Evolutionary conservation across 352 stramenopile species (phyloP), one percentile per base, ranked within the genome.

Genomic region (Pythium monospermum): DNA sequence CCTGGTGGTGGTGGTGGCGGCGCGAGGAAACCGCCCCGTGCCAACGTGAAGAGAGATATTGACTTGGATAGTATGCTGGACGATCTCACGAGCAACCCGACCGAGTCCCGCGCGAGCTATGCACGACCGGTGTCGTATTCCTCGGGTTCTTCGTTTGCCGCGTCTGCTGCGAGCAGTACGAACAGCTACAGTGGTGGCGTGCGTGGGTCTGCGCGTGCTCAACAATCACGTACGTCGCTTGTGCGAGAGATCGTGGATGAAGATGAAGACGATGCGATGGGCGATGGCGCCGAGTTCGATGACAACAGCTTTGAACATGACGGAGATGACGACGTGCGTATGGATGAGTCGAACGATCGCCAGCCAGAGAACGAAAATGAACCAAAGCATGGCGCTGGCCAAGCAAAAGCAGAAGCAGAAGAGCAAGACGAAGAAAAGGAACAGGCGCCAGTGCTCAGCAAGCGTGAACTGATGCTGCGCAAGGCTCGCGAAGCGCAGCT

Each of bases 61-160:
- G 83, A 94, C 65, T 44, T 94, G 30, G 78, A 94, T 43, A 94
- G 83, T 37, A 88, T 94, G 80, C 58, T 94, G 25, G 76, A 89
- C 25, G 83, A 94, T 40, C 55, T 94, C 18, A 91, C 80, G 28
- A 91, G 71, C 45, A 94, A 94, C 55, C 83, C 83, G 26, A 91
- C 73, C 3, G 75, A 91, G 58, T 68, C 75, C 6, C 58, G 62
- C 1, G 59, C 72, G 38, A 56, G 47, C 6, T 89, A 86, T 61
- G 62, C 64, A 2, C 64, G 68, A 7, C 76, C 82, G 0, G 62
- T 83, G 59, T 78, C 71, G 36, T 91, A 85, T 42, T 79, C 71
- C 32, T 70, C 73, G 0, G 65, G 70, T 1, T 68, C 67, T 23
- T 50, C 59, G 22, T 68, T 52, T 26, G 33, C 56, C 15, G 6